These are phyloP conservation scores for Terfezia boudieri DNA, from an alignment of 495 filamentous ascomycete genomes.

Conservation along the genomic window DNA sequence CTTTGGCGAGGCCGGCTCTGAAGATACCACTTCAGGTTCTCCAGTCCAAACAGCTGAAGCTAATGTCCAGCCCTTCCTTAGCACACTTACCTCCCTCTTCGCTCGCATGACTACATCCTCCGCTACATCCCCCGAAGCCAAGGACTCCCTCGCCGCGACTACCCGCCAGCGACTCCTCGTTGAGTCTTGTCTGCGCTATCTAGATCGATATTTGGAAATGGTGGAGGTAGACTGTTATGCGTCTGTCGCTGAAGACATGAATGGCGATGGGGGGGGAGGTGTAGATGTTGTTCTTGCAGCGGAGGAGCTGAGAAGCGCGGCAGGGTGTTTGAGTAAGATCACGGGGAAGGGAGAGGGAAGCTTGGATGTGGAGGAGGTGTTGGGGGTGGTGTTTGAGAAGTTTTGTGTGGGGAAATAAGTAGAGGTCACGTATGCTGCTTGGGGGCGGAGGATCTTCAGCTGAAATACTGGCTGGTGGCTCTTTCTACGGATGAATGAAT, in stretches of 20 bases:
- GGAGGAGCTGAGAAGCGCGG: conserved; percentile 66
- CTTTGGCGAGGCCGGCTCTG: too few relatives aligned
- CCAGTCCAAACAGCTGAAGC: conserved; percentile 23
- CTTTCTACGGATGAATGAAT: too few relatives aligned
- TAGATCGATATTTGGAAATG: conserved; percentile 44
- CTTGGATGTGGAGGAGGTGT: conserved; percentile 87
- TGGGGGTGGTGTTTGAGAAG: conserved; percentile 97
- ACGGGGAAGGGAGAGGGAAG: conserved; percentile 61
- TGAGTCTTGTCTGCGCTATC: conserved; percentile 40
- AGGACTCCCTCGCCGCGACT: conserved; percentile 53
- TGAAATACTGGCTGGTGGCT: too few relatives aligned
- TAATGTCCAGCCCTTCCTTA: conserved; percentile 29
- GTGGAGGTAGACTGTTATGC: conserved; percentile 13
- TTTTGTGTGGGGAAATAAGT: conserved; percentile 16
- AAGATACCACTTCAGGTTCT: too few relatives aligned
- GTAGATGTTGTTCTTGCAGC: conserved; percentile 80
- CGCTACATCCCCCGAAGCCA: too few relatives aligned
- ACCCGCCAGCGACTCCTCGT: conserved; percentile 73
- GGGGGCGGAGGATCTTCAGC: too few relatives aligned
- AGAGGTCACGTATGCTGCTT: too few relatives aligned
- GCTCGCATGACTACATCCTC: too few relatives aligned
- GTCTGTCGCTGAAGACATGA: neutral
- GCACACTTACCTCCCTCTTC: too few relatives aligned
- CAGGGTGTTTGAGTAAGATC: conserved; percentile 57
- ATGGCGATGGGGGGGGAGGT: neutral